These are phyloP conservation scores for Chimonanthus praecox DNA, from an alignment of 164 flowering plant species.

Conservation along the genomic window DNA sequence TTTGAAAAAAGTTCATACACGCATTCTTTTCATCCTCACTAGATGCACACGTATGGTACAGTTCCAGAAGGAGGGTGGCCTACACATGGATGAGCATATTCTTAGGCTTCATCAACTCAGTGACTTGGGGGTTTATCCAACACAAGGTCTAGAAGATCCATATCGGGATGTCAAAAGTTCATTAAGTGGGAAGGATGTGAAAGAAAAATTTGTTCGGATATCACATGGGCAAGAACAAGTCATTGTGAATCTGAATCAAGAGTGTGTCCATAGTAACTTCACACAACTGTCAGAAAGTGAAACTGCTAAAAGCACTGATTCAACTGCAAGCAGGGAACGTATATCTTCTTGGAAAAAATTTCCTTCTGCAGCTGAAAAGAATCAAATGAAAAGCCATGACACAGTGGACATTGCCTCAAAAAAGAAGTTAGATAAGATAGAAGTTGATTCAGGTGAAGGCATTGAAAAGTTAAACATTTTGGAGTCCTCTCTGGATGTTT, in stretches of 20 bases:
- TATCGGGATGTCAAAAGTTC: constrained; percentile 26
- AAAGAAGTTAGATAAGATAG: constrained; percentile 31
- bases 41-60: constrained; percentile 89
- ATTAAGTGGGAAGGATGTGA: constrained; percentile 29
- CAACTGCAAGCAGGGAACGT: constrained; percentile 53
- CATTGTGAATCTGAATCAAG: constrained; percentile 25
- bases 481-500: constrained; percentile 23
- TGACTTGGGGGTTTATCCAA: constrained; percentile 93
- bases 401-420: constrained; percentile 33
- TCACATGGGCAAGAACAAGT: constrained; percentile 29
- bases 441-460: constrained; percentile 16
- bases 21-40: constrained; percentile 89
- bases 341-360: constrained; percentile 97
- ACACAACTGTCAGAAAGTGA: constrained; percentile 39
- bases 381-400: constrained; percentile 40
- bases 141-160: constrained; percentile 29
- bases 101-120: constrained; percentile 80
- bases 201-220: constrained; percentile 31
- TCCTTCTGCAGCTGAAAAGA: constrained; percentile 73
- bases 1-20: constrained; percentile 77
- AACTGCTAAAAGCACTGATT: constrained; percentile 66
- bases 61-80: constrained; percentile 82
- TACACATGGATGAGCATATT: constrained; percentile 63
- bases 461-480: constrained; percentile 31
- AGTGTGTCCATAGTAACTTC: background rate